These are phyloP conservation scores for Ophiocordyceps camponoti-rufipedis DNA, from an alignment of 2,329 filamentous ascomycete genomes.

Conservation along the genomic window DNA sequence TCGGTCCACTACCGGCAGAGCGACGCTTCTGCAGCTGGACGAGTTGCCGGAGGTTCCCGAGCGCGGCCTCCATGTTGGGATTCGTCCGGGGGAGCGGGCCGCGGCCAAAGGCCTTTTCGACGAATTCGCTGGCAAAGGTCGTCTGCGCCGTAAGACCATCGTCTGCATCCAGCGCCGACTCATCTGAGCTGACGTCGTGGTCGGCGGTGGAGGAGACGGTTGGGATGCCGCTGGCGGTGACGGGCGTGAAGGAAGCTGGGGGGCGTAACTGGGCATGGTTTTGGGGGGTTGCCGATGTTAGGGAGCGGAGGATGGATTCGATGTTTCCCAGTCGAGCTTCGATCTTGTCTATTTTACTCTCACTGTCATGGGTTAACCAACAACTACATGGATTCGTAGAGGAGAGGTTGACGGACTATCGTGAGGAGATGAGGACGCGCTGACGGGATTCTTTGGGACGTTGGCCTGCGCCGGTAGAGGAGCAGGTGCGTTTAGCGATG, in stretches of 20 bases:
- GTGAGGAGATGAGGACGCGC: constrained; percentile 38
- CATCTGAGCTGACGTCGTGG: constrained; percentile 12
- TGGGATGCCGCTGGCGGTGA: constrained; percentile 10
- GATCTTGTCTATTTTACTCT: constrained; percentile 33
- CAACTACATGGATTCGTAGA: not conserved
- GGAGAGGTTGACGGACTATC: constrained; percentile 28
- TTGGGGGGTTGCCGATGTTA: constrained; percentile 12
- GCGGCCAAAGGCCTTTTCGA: constrained; percentile 31
- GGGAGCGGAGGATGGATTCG: constrained; percentile 21
- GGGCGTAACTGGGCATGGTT: constrained; percentile 1
- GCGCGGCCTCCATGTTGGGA: constrained; percentile 32
- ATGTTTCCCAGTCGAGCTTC: constrained; percentile 25
- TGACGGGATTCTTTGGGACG: constrained; percentile 35
- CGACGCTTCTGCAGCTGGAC: constrained; percentile 29
- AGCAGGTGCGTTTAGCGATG: constrained; percentile 32
- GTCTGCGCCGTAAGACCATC: constrained; percentile 30
- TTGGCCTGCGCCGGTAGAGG: constrained; percentile 34
- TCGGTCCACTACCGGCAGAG: constrained; percentile 20
- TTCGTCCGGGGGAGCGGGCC: constrained; percentile 25
- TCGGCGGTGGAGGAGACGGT: constrained; percentile 13
- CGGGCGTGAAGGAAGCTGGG: not conserved
- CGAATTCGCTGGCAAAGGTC: constrained; percentile 33
- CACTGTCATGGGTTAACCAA: constrained; percentile 14
- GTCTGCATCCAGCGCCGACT: constrained; percentile 26
- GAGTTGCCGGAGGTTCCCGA: constrained; percentile 32